phyloP scores from a whole-genome alignment of 495 filamentous ascomycete genomes.

The Articulospora tetracladia region DNA sequence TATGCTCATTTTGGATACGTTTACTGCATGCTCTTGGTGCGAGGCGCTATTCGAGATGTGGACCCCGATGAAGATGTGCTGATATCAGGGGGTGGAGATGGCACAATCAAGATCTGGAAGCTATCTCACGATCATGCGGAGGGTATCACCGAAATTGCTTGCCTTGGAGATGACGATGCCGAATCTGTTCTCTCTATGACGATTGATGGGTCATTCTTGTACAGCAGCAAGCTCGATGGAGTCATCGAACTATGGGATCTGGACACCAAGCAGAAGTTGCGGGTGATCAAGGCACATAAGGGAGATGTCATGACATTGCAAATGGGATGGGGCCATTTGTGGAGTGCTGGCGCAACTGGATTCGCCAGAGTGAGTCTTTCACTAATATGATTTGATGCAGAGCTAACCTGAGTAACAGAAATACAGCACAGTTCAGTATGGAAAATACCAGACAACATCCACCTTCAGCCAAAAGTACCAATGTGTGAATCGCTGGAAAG shows the following conservation, averaged over 20 bases:
- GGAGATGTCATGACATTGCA: constrained; percentile 83
- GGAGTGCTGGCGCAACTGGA: constrained; percentile 78
- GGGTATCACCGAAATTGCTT: constrained; percentile 56
- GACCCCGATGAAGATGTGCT: constrained; percentile 71
- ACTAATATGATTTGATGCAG: background rate
- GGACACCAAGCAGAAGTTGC: constrained; percentile 85
- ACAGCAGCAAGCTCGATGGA: constrained; percentile 84
- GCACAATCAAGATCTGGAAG: constrained; percentile 86
- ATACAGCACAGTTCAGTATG: constrained; percentile 53
- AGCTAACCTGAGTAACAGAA: constrained; percentile 35
- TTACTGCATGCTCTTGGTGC: constrained; percentile 86
- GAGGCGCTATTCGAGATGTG: constrained; percentile 54
- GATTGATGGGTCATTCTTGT: constrained; percentile 82
- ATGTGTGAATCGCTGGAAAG: constrained; percentile 75
- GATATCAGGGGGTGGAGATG: constrained; percentile 90
- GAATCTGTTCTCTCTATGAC: constrained; percentile 78
- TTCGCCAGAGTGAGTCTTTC: constrained; percentile 62
- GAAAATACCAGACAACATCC: constrained; percentile 39
- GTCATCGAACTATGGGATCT: constrained; percentile 95
- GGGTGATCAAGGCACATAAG: constrained; percentile 73
- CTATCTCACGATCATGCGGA: constrained; percentile 48
- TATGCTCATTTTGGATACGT: constrained; percentile 95
- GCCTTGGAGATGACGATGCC: constrained; percentile 73
- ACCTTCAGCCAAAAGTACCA: constrained; percentile 90
- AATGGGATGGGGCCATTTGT: constrained; percentile 78